Percentiles rank a stretch among this genome's conserved stretches.
Evolutionary conservation across 2,329 filamentous ascomycete species (phyloP).

Genomic region (Stagonosporopsis vannaccii): DNA sequence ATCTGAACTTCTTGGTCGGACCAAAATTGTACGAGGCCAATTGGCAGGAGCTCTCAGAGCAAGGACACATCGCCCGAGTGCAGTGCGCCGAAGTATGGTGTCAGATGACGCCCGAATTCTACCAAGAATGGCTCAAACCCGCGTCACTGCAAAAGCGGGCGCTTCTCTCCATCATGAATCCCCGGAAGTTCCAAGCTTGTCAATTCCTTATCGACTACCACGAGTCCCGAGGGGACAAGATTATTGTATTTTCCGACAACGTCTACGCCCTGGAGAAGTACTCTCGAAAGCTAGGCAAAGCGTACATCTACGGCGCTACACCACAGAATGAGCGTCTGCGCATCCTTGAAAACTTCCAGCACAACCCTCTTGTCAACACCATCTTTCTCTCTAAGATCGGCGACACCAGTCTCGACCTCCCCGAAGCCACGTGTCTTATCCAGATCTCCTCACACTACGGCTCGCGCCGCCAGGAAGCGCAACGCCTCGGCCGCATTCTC

Average conservation of each 20-base stretch:
- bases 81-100: slow-evolving; percentile 99
- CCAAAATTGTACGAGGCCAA: slow-evolving; percentile 98
- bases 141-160: slow-evolving; percentile 69
- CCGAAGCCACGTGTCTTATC: slow-evolving; percentile 94
- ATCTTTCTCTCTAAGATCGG: slow-evolving; percentile 98
- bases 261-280: slow-evolving; percentile 91
- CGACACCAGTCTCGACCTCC: slow-evolving; percentile 95
- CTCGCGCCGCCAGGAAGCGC: slow-evolving; percentile 94
- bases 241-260: slow-evolving; percentile 98
- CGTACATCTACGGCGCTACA: slow-evolving; percentile 91
- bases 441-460: slow-evolving; percentile 98
- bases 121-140: slow-evolving; percentile 84
- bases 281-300: slow-evolving; percentile 81
- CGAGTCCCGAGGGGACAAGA: slow-evolving; percentile 92
- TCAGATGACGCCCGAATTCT: slow-evolving; percentile 98
- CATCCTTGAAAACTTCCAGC: slow-evolving; percentile 93
- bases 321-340: slow-evolving; percentile 83
- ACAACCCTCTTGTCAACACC: slow-evolving; percentile 88
- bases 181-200: slow-evolving; percentile 93
- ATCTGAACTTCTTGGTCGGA: slow-evolving; percentile 96
- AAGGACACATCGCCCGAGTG: slow-evolving; percentile 95
- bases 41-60: slow-evolving; percentile 98
- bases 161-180: slow-evolving; percentile 95
- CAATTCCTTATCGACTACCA: slow-evolving; percentile 99
- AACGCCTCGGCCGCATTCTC: slow-evolving; percentile 89